Conservation (phyloP, 306 rosid genomes). For the Inga leiocalycina region DNA sequence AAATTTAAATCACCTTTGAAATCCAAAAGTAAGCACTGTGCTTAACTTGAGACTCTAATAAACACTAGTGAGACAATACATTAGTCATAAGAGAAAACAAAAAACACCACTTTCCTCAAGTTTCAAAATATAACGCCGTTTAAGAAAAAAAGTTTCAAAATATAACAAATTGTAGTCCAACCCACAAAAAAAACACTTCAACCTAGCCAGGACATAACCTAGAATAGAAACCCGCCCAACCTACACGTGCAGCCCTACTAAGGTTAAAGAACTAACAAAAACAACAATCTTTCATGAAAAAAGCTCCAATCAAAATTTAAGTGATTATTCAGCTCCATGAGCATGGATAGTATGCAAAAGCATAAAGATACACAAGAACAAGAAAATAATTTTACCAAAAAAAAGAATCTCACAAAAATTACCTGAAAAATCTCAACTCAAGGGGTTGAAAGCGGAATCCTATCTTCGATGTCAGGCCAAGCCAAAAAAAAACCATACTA, state of each 20-base stretch:
- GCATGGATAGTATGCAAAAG: constrained; percentile 12
- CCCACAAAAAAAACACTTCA: not conserved
- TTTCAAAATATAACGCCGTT: not conserved
- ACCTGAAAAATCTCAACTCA: constrained; percentile 30
- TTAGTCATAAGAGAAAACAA: not conserved
- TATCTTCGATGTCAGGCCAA: constrained; percentile 22
- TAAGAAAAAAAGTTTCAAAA: not conserved
- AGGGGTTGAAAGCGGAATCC: constrained; percentile 35
- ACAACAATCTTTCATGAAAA: constrained; percentile 9
- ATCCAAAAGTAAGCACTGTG: not conserved
- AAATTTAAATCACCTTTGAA: constrained; percentile 15
- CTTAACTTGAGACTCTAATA: constrained; percentile 16
- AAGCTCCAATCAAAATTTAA: constrained; percentile 19
- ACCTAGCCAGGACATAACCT: not conserved
- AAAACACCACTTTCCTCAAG: not conserved
- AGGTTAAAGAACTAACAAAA: not conserved
- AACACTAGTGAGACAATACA: constrained; percentile 13
- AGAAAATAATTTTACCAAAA: not conserved
- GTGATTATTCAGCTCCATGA: not conserved
- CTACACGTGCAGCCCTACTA: not conserved
- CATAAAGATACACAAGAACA: not conserved
- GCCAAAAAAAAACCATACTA: not conserved
- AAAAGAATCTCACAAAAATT: constrained; percentile 3
- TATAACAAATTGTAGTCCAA: not conserved
- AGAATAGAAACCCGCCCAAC: not conserved